Conservation (phyloP, 768 basidiomycete species). For the Gyrodon lividus region DNA sequence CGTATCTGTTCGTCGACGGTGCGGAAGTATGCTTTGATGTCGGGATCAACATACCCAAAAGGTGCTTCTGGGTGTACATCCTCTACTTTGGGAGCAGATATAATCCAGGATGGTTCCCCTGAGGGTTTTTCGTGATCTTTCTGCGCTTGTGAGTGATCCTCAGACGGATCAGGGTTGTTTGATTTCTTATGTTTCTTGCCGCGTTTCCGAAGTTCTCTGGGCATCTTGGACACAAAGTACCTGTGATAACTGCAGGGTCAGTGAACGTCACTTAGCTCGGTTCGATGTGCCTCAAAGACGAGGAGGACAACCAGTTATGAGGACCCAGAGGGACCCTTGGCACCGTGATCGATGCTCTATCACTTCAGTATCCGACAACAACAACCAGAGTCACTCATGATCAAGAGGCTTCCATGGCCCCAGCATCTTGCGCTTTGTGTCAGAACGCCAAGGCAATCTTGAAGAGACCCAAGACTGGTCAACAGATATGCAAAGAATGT, state of each 20-base stretch:
- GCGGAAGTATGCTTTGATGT: constrained; percentile 90
- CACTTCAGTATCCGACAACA: too few species aligned
- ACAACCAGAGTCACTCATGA: too few species aligned
- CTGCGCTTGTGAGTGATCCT: constrained; percentile 1
- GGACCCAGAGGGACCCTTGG: too few species aligned
- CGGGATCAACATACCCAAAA: constrained; percentile 86
- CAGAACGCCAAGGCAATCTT: constrained; percentile 77
- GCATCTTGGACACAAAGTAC: constrained; percentile 44
- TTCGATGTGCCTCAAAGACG: too few species aligned
- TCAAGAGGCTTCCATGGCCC: constrained; percentile 55
- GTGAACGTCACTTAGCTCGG: too few species aligned
- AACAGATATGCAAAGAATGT: constrained; percentile 95
- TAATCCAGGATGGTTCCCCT: constrained; percentile 72
- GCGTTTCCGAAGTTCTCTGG: constrained; percentile 71
- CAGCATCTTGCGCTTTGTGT: constrained; percentile 77
- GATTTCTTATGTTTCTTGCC: constrained; percentile 72
- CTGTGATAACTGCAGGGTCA: neutral
- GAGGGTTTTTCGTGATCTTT: constrained; percentile 10
- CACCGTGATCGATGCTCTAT: too few species aligned
- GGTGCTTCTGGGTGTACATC: constrained; percentile 66
- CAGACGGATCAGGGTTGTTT: constrained; percentile 19
- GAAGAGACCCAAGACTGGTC: constrained; percentile 94
- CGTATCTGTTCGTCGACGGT: constrained; percentile 86
- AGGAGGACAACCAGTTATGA: too few species aligned
- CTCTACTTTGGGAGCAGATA: constrained; percentile 39